Evolutionary conservation across 139 green algal species (phyloP).

Genomic region (Chlamydomonas sp.): DNA sequence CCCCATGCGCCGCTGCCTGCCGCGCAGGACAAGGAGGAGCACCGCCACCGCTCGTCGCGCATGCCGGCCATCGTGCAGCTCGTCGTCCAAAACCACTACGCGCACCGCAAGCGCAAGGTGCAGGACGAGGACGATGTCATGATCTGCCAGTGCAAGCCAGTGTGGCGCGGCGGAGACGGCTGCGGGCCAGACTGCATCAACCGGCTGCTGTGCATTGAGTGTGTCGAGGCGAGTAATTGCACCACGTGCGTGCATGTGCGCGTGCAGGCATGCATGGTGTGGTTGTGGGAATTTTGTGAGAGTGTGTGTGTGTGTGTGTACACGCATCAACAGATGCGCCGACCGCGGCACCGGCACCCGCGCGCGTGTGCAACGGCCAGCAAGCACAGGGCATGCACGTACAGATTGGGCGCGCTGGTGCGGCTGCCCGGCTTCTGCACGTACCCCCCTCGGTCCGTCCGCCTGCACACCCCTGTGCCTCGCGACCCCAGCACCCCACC

Average conservation of each 20-base stretch:
- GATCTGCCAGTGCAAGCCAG: slow-evolving; percentile 82
- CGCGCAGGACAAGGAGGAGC: slow-evolving; percentile 22
- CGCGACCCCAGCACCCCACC: too few species aligned
- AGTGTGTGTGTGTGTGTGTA: too few species aligned
- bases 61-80: slow-evolving; percentile 77
- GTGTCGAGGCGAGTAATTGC: slow-evolving; percentile 55
- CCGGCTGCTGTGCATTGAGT: slow-evolving; percentile 90
- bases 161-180: slow-evolving; percentile 46
- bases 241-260: too few species aligned
- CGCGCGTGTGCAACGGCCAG: too few species aligned
- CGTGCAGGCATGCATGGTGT: too few species aligned
- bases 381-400: too few species aligned
- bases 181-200: slow-evolving; percentile 93
- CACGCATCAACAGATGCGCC: too few species aligned
- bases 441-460: too few species aligned
- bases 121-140: slow-evolving; percentile 90
- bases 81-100: slow-evolving; percentile 70
- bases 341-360: too few species aligned
- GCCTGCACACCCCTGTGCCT: too few species aligned
- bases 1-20: too few species aligned
- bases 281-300: not conserved
- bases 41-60: slow-evolving; percentile 13
- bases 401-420: not conserved
- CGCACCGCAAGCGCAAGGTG: slow-evolving; percentile 60
- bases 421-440: not conserved